Evolutionary conservation across 768 basidiomycete species (phyloP), one percentile per base, ranked within the genome.

Genomic region (Serendipita sp.): DNA sequence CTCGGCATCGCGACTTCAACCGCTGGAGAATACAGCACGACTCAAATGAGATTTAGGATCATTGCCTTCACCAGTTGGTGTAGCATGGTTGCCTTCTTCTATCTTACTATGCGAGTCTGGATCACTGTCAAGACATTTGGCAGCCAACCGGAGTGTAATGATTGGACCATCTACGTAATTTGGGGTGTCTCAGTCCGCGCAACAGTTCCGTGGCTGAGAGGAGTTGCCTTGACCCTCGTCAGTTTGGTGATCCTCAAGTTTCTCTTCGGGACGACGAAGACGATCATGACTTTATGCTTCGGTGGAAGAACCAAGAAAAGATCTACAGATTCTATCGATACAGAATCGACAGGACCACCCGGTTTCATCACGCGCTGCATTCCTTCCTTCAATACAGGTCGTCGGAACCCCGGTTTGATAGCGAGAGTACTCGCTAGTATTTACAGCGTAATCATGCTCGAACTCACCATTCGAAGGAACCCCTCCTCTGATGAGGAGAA

Each of bases 361-460:
- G n/a, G 18, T 23, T 11, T 32, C 32, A 8, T 32, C 18, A 7
- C 8, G 8, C 48, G 48, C 32, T 36, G 23, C 10, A 1, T 60
- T n/a, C 56, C 56, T 8, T 60, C 28, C 8, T 36, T 36, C 35
- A 28, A 60, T n/a, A 30, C 28, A n/a, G 28, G 16, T 28, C 30
- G n/a, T 3, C 8, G 47, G 18, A 56, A 32, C 23, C 52, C 35
- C n/a, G 64, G 64, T 8, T 23, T 65, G 13, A 44, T 65, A 16
- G 45, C 36, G 10, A 63, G 65, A 28, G 28, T 64, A 15, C 63
- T 65, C 23, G 65, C 58, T 16, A 35, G 35, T 16, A 47, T 63
- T 1, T 65, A 65, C 36, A 58, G 65, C 45, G 45, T 65, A 13
- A 36, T 47, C 38, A 65, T 65, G 65, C 58, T 65, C 34, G 65